Evolutionary conservation across 495 filamentous ascomycete genomes (phyloP).

Genomic region (Ramalina peruviana): DNA sequence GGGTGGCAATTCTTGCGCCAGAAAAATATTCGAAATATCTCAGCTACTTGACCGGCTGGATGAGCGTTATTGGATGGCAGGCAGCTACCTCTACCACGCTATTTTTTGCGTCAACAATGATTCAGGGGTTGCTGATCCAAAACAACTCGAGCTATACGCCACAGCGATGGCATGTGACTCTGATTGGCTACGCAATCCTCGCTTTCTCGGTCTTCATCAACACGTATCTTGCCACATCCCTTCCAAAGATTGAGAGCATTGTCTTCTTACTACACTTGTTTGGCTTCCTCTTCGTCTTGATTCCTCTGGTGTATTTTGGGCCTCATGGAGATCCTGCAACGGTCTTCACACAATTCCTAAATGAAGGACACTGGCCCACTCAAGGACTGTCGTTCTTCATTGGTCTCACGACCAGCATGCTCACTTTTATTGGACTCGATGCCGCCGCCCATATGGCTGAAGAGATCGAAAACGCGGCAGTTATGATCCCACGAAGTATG

Average conservation of each 20-base stretch:
- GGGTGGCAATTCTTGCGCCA: constrained; percentile 36
- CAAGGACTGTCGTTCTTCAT: constrained; percentile 32
- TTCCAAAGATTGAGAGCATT: constrained; percentile 31
- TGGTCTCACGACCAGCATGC: constrained; percentile 15
- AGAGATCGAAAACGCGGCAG: constrained; percentile 30
- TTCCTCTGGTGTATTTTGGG: constrained; percentile 33
- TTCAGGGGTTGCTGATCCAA: constrained; percentile 29
- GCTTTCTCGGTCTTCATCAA: constrained; percentile 29
- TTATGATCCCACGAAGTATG: constrained; percentile 31
- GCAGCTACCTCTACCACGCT: constrained; percentile 23
- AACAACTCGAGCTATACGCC: constrained; percentile 21
- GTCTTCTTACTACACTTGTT: constrained; percentile 36
- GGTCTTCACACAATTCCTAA: constrained; percentile 34
- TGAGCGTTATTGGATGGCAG: constrained; percentile 32
- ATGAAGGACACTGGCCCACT: constrained; percentile 30
- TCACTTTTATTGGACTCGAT: neutral
- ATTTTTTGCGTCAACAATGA: constrained; percentile 26
- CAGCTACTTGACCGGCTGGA: constrained; percentile 37
- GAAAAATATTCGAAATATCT: constrained; percentile 22
- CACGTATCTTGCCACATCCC: constrained; percentile 21
- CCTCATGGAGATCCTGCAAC: constrained; percentile 24
- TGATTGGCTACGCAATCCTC: constrained; percentile 29
- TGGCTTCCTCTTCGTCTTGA: constrained; percentile 38
- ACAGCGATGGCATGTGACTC: constrained; percentile 27
- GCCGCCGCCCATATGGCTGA: constrained; percentile 22